Evolutionary conservation across 2,329 filamentous ascomycete genomes (phyloP).

Genomic region (Sporothrix phasma): DNA sequence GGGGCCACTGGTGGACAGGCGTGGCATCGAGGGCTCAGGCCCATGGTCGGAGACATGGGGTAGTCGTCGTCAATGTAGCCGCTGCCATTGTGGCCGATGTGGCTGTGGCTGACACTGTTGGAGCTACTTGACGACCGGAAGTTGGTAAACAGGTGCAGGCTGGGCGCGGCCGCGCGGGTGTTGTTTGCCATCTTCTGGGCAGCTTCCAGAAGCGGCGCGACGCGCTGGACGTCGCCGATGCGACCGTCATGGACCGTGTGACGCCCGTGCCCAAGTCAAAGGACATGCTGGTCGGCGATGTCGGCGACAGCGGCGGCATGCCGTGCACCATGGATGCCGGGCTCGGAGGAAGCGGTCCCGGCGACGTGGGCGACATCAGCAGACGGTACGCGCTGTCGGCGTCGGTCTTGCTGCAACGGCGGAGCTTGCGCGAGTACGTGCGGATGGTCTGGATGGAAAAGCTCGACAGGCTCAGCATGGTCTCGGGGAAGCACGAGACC

Average conservation of each 20-base stretch:
- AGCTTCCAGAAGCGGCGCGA: conserved; percentile 18
- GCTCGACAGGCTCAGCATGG: conserved; percentile 46
- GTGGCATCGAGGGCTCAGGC: not conserved
- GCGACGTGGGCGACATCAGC: conserved; percentile 2
- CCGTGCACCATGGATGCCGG: not conserved
- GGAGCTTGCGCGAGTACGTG: conserved; percentile 43
- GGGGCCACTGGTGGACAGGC: not conserved
- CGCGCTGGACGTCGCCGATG: not conserved
- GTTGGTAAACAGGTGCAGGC: not conserved
- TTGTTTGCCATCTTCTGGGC: conserved; percentile 10
- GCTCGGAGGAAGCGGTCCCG: not conserved
- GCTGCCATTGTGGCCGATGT: not conserved
- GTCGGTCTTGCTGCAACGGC: conserved; percentile 27
- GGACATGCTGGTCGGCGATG: conserved; percentile 7
- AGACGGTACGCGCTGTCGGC: conserved; percentile 19
- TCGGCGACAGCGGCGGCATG: conserved; percentile 26
- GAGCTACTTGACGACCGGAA: not conserved
- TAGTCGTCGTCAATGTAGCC: not conserved
- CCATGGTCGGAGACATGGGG: not conserved
- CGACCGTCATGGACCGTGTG: not conserved
- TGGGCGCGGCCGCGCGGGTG: not conserved
- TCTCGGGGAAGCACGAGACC: conserved; percentile 48
- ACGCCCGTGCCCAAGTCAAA: not conserved
- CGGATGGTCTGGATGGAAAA: conserved; percentile 50
- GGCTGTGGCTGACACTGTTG: not conserved